A percentile compares a stretch with the other conserved stretches of the same genome.
phyloP scores from a whole-genome alignment of 768 basidiomycete species.

The Baorangia bicolor region DNA sequence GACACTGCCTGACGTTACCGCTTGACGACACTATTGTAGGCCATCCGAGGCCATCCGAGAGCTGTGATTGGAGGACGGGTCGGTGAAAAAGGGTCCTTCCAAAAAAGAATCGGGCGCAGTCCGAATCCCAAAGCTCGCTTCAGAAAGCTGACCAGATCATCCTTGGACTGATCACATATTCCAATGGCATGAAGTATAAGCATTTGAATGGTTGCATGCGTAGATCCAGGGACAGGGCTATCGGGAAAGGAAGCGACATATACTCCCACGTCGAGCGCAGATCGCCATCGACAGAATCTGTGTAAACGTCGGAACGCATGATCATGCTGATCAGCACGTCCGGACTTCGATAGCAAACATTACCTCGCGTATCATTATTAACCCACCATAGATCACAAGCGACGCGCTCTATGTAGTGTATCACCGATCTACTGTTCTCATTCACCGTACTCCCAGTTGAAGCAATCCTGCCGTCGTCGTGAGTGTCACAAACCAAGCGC shows the following conservation, averaged over 20 bases:
- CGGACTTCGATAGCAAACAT: background rate
- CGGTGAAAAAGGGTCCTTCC: too few species aligned
- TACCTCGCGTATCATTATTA: background rate
- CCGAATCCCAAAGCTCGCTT: too few species aligned
- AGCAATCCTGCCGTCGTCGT: conserved; percentile 56
- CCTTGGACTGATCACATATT: background rate
- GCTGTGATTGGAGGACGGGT: too few species aligned
- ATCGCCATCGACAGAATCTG: background rate
- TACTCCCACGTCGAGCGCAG: background rate
- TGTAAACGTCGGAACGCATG: too few species aligned
- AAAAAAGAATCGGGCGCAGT: too few species aligned
- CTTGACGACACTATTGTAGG: too few species aligned
- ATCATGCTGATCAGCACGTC: background rate
- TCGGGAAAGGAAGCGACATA: background rate
- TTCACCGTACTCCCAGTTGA: conserved; percentile 65
- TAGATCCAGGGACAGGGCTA: background rate
- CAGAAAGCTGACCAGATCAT: background rate
- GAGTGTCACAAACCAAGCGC: background rate
- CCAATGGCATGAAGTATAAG: background rate
- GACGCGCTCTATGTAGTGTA: background rate
- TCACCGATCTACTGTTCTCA: conserved; percentile 19
- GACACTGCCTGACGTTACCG: too few species aligned
- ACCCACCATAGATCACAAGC: background rate
- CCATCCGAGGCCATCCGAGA: too few species aligned
- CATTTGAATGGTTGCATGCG: background rate